Conservation (phyloP, 371 early-diverging fungal species). For the Zopfochytrium polystomum region DNA sequence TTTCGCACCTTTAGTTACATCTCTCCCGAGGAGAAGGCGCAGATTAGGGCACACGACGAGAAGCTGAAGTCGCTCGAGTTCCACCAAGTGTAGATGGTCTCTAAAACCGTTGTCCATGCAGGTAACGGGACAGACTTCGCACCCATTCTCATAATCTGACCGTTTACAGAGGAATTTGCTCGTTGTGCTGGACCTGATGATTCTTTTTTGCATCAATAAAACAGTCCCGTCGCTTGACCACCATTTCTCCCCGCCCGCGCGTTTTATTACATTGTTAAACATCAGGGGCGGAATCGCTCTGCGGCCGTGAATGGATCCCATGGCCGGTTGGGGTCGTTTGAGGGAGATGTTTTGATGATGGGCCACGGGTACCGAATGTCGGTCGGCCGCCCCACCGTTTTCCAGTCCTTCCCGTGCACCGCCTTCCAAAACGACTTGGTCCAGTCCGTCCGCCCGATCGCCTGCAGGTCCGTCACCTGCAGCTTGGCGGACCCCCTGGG, state of each 20-base stretch:
- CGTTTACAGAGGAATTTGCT: too few species aligned
- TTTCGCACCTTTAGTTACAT: slow-evolving; percentile 24
- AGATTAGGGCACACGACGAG: slow-evolving; percentile 28
- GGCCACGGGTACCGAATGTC: slow-evolving; percentile 26
- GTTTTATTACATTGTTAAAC: too few species aligned
- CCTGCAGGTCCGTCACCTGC: slow-evolving; percentile 20
- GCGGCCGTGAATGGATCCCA: slow-evolving; percentile 41
- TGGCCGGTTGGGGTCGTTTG: slow-evolving; percentile 7
- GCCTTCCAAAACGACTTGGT: slow-evolving; percentile 14
- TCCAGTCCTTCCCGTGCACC: slow-evolving; percentile 24
- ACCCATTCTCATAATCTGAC: too few species aligned
- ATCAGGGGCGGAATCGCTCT: slow-evolving; percentile 31
- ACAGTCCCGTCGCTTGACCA: too few species aligned
- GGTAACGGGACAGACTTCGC: too few species aligned
- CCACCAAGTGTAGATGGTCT: slow-evolving; percentile 40
- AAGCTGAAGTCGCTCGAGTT: slow-evolving; percentile 35
- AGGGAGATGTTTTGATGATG: slow-evolving; percentile 19
- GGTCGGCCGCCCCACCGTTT: slow-evolving; percentile 24
- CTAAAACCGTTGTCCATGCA: too few species aligned
- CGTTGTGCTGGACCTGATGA: too few species aligned
- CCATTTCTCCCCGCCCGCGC: too few species aligned
- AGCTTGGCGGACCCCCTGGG: slow-evolving; percentile 7
- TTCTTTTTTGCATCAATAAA: too few species aligned
- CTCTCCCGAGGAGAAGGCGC: slow-evolving; percentile 37
- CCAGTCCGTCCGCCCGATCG: slow-evolving; percentile 13